Base-by-base conservation (phyloP, 1,139 yeast species). In the Ogataea hybrid region DNA sequence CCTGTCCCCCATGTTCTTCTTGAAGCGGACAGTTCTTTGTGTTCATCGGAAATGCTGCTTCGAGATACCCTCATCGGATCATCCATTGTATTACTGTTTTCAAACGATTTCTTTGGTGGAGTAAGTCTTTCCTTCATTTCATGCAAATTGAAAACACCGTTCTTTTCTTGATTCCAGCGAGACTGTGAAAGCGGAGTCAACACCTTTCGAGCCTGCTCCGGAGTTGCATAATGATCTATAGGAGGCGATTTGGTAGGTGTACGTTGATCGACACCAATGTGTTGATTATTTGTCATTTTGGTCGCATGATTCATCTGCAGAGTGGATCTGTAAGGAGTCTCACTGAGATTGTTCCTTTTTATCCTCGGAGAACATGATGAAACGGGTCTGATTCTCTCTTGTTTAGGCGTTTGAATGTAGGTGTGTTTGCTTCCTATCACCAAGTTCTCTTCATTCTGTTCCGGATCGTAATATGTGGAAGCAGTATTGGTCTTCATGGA, bases 101-200 rank as follows among this genome's bases (percentile, higher is more conserved):
- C 20, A 18, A 18, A 7, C 20, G 20, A 18, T 2, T 18, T 18
- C 20, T 7, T 18, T 18, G 20, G 29, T 15, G 29, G 40, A 5
- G 36, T 28, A 6, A 25, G 27, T 14, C 22, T 16, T 16, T 32
- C 28, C 16, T 32, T 37, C 22, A 37, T 7, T 10, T 42, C 42
- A 9, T 31, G 35, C 23, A 41, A 33, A 15, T 32, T 22, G 11
- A 31, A 14, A 15, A 28, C n/a, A 25, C 48, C 46, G n/a, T 15
- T 25, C 22, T 23, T 25, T 14, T 43, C 42, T 12, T 36, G 28
- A 23, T 48, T 53, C 32, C 40, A n/a, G 35, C 46, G 47, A 3
- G 43, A 38, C 25, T 46, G 50, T n/a, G 61, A 56, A 23, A 52
- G 37, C 2, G 57, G 56, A n/a, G 52, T 44, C 27, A 41, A 22